Conservation (phyloP, 2,329 filamentous ascomycete genomes). For the Hypoxylon sp. region DNA sequence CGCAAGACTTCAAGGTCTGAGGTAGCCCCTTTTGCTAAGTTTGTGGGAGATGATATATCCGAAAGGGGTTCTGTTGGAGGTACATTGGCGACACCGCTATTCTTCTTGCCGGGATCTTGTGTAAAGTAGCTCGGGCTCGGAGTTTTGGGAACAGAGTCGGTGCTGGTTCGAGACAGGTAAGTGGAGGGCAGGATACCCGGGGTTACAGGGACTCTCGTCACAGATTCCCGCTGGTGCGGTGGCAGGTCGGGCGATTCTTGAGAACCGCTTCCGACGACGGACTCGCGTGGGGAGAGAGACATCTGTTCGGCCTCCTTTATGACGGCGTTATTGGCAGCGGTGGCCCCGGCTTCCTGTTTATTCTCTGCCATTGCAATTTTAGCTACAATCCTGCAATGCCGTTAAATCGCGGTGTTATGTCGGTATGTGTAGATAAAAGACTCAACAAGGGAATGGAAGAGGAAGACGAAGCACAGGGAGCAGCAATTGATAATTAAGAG, state of each 20-base stretch:
- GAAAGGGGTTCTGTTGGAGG: conserved; percentile 34
- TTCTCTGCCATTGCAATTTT: conserved; percentile 45
- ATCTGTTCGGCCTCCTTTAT: conserved; percentile 36
- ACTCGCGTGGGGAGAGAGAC: conserved; percentile 36
- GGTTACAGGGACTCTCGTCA: conserved; percentile 57
- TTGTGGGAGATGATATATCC: conserved; percentile 39
- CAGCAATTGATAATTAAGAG: conserved; percentile 21
- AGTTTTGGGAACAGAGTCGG: conserved; percentile 34
- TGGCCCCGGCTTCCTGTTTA: conserved; percentile 22
- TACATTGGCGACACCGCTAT: conserved; percentile 45
- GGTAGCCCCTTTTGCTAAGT: conserved; percentile 50
- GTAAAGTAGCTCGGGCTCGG: conserved; percentile 53
- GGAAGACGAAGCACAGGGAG: conserved; percentile 3
- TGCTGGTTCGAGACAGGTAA: conserved; percentile 47
- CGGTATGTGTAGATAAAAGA: conserved; percentile 14
- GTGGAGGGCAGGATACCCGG: conserved; percentile 54
- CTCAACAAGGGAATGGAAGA: conserved; percentile 9
- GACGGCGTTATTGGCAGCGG: conserved; percentile 12
- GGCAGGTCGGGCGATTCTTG: conserved; percentile 48
- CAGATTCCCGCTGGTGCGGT: conserved; percentile 52
- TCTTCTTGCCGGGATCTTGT: conserved; percentile 43
- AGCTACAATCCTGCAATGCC: conserved; percentile 22
- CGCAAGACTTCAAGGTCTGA: conserved; percentile 58
- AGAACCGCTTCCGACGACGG: conserved; percentile 13
- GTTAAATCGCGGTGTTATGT: not conserved